Base-by-base conservation (phyloP, 176 grass and related monocot species). In the Calamus simplicifolius region DNA sequence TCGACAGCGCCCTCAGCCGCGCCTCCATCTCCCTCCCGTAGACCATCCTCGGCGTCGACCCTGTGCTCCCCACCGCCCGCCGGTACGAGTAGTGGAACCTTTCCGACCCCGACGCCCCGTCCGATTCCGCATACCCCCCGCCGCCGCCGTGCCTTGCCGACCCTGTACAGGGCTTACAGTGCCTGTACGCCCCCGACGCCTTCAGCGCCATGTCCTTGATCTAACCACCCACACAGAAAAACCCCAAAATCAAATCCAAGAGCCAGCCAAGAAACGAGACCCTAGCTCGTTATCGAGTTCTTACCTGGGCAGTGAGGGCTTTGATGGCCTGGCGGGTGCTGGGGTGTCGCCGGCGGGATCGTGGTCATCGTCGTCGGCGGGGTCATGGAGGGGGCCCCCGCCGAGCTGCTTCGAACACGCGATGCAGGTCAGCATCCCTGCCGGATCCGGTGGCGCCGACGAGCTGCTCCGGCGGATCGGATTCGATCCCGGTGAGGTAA, bases 201-300 rank as follows among this genome's bases (percentile, higher is more conserved):
- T 91, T 97, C 19, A 91, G 57, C 27, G 94, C 88, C 76, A 98
- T 89, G 62, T 93, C 94, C 62, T 91, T 98, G 61, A 98, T 77
- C 94, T 98, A 76, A 73, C 35, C 8, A 7, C 35, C 10, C 35
- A 7, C 35, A 52, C 21, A 35, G 51, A 77, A 38, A 35, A 28
- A 16, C 48, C 21, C 52, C 48, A 78, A 62, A 79, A 65, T 53
- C 43, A 53, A 31, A 13, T 10, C 27, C 30, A 52, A 27, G 49
- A 77, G 69, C 25, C 7, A 5, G 51, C 14, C 15, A 57, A 69
- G 51, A 59, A 15, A 50, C 10, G 35, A 57, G 28, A 43, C 35
- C 7, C 35, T 6, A 43, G 10, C 35, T 59, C 58, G 10, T 7
- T 48, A 27, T 54, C 5, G 14, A 16, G 14, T 2, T 15, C 27